A percentile compares a stretch with the other conserved stretches of the same genome.
Conservation (phyloP, 2,329 filamentous ascomycete genomes). For the Fusarium robinianum region DNA sequence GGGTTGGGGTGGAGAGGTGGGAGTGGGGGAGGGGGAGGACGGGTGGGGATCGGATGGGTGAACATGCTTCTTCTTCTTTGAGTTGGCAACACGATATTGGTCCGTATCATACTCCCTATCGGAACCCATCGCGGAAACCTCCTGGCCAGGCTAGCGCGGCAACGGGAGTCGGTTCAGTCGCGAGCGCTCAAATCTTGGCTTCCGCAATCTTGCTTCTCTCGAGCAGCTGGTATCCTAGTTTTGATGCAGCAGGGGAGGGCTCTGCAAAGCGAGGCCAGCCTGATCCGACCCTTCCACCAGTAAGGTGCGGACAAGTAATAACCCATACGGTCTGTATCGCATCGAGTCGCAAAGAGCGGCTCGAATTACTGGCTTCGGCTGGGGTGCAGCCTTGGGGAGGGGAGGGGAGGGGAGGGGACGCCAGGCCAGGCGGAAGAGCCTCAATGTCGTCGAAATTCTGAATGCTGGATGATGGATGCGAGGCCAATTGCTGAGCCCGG, state of each 20-base stretch:
- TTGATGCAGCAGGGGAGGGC: constrained; percentile 12
- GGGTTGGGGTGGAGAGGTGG: no score
- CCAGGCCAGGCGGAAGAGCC: constrained; percentile 31
- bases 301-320: constrained; percentile 25
- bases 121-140: constrained; percentile 26
- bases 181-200: constrained; percentile 10
- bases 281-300: constrained; percentile 22
- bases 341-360: constrained; percentile 13
- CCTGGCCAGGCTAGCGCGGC: constrained; percentile 23
- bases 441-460: constrained; percentile 6
- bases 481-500: no score
- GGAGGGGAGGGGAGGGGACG: not conserved
- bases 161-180: constrained; percentile 6
- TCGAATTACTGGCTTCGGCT: constrained; percentile 13
- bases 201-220: constrained; percentile 18
- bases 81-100: constrained; percentile 24
- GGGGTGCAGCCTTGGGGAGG: constrained; percentile 7
- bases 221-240: constrained; percentile 3
- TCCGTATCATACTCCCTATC: constrained; percentile 15
- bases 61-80: constrained; percentile 8
- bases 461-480: no score
- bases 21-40: no score
- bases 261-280: constrained; percentile 12
- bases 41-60: constrained; percentile 16
- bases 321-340: constrained; percentile 14